phyloP scores from a whole-genome alignment of 805 yeast species.

The Lachancea fermentati region DNA sequence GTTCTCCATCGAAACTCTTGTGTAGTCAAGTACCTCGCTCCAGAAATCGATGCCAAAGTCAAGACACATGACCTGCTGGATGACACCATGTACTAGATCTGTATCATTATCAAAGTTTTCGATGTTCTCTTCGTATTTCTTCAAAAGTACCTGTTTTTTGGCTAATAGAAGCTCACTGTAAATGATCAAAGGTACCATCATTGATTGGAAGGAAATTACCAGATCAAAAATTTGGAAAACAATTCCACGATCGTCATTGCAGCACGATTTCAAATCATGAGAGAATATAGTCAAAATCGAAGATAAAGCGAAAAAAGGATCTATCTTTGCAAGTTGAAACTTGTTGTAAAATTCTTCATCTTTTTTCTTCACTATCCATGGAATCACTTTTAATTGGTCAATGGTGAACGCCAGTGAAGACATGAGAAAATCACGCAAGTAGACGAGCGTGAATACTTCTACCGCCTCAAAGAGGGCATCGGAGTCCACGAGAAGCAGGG shows the following conservation, averaged over 20 bases:
- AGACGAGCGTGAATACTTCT: slow-evolving; percentile 50
- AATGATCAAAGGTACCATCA: slow-evolving; percentile 50
- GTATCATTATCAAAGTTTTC: slow-evolving; percentile 30
- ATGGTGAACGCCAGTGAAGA: slow-evolving; percentile 60
- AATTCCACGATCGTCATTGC: slow-evolving; percentile 35
- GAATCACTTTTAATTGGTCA: slow-evolving; percentile 60
- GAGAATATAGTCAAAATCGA: slow-evolving; percentile 72
- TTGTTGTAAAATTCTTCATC: slow-evolving; percentile 41
- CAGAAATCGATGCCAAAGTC: slow-evolving; percentile 15
- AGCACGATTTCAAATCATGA: slow-evolving; percentile 49
- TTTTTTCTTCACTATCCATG: slow-evolving; percentile 46
- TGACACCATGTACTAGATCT: slow-evolving; percentile 33
- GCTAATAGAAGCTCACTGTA: slow-evolving; percentile 51
- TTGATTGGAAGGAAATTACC: slow-evolving; percentile 51
- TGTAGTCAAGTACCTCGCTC: slow-evolving; percentile 14
- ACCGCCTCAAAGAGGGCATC: slow-evolving; percentile 41
- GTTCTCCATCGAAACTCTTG: slow-evolving; percentile 8
- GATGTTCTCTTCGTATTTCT: slow-evolving; percentile 18
- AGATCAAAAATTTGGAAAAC: slow-evolving; percentile 65
- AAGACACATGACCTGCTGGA: slow-evolving; percentile 36
- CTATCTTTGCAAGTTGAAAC: slow-evolving; percentile 36
- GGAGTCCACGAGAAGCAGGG: slow-evolving; percentile 13
- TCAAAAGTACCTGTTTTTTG: slow-evolving; percentile 41
- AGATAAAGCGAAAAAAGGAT: slow-evolving; percentile 68
- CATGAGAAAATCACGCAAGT: slow-evolving; percentile 82